Evolutionary conservation across 345 rosid genomes (phyloP).

Genomic region (Bretschneidera sinensis): DNA sequence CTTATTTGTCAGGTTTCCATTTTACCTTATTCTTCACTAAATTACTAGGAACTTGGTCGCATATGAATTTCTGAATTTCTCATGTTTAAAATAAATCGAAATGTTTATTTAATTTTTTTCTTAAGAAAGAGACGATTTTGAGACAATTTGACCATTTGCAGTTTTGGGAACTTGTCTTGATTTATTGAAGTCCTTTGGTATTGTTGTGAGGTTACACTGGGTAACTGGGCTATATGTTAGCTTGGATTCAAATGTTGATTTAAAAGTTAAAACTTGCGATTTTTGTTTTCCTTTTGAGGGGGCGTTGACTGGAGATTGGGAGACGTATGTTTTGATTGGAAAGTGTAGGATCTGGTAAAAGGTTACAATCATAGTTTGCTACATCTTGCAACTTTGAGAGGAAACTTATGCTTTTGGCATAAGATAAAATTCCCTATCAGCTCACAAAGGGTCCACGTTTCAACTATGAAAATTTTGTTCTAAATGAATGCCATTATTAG

Average conservation of each 20-base stretch:
- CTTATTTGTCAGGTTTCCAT: slow-evolving; percentile 74
- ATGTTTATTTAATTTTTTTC: no score
- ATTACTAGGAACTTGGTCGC: no score
- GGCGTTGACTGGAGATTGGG: not conserved
- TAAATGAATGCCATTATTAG: slow-evolving; percentile 6
- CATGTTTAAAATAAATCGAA: no score
- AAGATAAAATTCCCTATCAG: slow-evolving; percentile 26
- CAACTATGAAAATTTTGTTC: slow-evolving; percentile 1
- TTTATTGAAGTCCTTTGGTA: not conserved
- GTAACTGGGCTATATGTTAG: not conserved
- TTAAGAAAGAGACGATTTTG: not conserved
- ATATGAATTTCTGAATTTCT: not conserved
- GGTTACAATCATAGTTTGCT: slow-evolving; percentile 31
- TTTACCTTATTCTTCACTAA: slow-evolving; percentile 11
- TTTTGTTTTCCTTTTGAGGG: not conserved
- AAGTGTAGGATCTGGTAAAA: slow-evolving; percentile 31
- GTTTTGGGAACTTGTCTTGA: no score
- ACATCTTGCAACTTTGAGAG: slow-evolving; percentile 16
- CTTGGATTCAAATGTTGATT: not conserved
- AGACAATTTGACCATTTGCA: not conserved
- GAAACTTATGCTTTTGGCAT: slow-evolving; percentile 30
- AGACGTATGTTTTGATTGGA: slow-evolving; percentile 8
- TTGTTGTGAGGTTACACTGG: not conserved
- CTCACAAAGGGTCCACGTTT: slow-evolving; percentile 11
- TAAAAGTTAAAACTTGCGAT: not conserved